Evolutionary conservation across 441 rosid species (phyloP), one percentile per base, ranked within the genome.

Genomic region (Jatropha podagrica): DNA sequence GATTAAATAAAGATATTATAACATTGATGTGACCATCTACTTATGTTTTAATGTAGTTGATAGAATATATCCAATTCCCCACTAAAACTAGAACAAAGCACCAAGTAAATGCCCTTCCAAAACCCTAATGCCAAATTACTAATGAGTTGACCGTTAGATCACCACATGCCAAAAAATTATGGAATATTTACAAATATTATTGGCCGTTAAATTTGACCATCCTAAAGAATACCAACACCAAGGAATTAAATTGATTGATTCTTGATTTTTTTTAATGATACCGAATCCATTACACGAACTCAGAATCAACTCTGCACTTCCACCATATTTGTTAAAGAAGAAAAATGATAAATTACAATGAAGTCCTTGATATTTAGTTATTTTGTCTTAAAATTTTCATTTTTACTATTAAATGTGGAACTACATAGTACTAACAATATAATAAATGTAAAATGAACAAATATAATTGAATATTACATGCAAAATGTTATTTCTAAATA

Each of bases 11-110:
- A 20, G 3, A n/a, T 65, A 14, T n/a, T 61, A 2, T 61, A 7
- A 15, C n/a, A 44, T 46, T 61, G 78, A 76, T 75, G 66, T 75
- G 77, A 75, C 77, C 44, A 38, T 61, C 32, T 32, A 49, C n/a
- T 11, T 27, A 72, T 48, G 23, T 48, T 41, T 44, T 52, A 42
- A 38, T 48, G 2, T 2, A 51, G 58, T 17, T 2, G n/a, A 2
- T 5, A 65, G 59, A 27, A 48, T 17, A 18, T 7, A 44, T 72
- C 48, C 42, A 14, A 62, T 62, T 73, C 55, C 49, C 71, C 62
- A 41, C 71, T 37, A 17, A 66, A 44, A 55, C 3, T n/a, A 44
- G 42, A 66, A 56, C 46, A 73, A 23, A 51, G 51, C 37, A 52
- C 4, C 8, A 7, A 18, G 23, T 23, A 65, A 41, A 73, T 38